Evolutionary conservation across 2,329 filamentous ascomycete species (phyloP).

Genomic region (Diplocarpon rosae): DNA sequence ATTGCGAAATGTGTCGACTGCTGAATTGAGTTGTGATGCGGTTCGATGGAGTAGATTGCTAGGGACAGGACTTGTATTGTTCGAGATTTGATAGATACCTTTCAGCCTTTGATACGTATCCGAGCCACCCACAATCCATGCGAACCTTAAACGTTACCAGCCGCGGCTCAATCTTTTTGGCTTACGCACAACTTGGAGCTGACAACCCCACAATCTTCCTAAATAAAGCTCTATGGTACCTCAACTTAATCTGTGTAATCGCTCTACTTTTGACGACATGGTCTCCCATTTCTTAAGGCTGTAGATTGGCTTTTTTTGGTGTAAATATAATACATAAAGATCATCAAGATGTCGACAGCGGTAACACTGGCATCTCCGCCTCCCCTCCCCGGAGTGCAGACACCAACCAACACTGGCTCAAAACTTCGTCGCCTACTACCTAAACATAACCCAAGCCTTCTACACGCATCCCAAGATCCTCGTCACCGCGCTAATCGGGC

Average conservation of each 20-base stretch:
- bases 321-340: neutral
- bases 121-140: neutral
- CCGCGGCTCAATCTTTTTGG: conserved; percentile 13
- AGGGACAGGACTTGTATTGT: neutral
- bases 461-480: conserved; percentile 92
- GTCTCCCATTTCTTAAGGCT: neutral
- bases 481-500: conserved; percentile 82
- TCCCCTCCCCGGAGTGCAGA: conserved; percentile 31
- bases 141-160: neutral
- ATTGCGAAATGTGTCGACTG: conserved; percentile 35
- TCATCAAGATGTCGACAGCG: conserved; percentile 19
- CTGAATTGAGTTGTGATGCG: neutral
- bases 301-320: neutral
- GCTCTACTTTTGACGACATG: too few species aligned
- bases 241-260: too few species aligned
- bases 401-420: conserved; percentile 46
- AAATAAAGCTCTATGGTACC: neutral
- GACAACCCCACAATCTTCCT: conserved; percentile 8
- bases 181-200: neutral
- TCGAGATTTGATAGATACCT: conserved; percentile 5
- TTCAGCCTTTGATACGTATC: conserved; percentile 1
- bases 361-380: conserved; percentile 33
- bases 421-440: conserved; percentile 73
- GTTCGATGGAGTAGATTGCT: neutral
- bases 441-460: conserved; percentile 82